Evolutionary conservation across 495 filamentous ascomycete genomes (phyloP).

Genomic region (Oidiodendron maius): DNA sequence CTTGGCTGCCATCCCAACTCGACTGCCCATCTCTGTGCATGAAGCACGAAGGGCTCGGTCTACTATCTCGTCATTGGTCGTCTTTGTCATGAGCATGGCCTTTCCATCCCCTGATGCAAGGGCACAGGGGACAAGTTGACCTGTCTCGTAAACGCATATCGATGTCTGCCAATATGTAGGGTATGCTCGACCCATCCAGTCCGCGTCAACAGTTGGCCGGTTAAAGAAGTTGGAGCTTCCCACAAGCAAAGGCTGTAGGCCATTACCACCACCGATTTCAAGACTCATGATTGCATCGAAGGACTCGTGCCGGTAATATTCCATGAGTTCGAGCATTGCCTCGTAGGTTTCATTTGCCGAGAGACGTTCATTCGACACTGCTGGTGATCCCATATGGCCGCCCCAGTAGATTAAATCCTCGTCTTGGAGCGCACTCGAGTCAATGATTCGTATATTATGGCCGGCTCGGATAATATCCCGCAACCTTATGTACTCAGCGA

Average conservation of each 20-base stretch:
- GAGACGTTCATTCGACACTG: conserved; percentile 28
- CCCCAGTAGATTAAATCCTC: conserved; percentile 15
- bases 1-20: conserved; percentile 26
- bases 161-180: conserved; percentile 29
- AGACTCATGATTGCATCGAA: conserved; percentile 28
- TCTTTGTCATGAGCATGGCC: conserved; percentile 30
- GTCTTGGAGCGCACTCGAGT: conserved; percentile 15
- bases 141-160: conserved; percentile 25
- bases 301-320: conserved; percentile 20
- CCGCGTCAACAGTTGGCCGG: conserved; percentile 31
- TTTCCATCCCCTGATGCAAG: conserved; percentile 33
- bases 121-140: conserved; percentile 27
- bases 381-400: conserved; percentile 18
- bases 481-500: conserved; percentile 18
- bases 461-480: conserved; percentile 21
- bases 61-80: conserved; percentile 29
- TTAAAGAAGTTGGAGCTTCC: conserved; percentile 24
- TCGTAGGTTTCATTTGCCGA: conserved; percentile 26
- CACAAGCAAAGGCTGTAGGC: conserved; percentile 26
- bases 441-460: conserved; percentile 20
- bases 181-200: conserved; percentile 30
- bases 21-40: conserved; percentile 30
- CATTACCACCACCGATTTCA: conserved; percentile 36
- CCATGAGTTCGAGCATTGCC: conserved; percentile 28
- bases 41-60: conserved; percentile 28